Conservation (phyloP, 1,139 yeast genomes). For the Scheffersomyces titani region DNA sequence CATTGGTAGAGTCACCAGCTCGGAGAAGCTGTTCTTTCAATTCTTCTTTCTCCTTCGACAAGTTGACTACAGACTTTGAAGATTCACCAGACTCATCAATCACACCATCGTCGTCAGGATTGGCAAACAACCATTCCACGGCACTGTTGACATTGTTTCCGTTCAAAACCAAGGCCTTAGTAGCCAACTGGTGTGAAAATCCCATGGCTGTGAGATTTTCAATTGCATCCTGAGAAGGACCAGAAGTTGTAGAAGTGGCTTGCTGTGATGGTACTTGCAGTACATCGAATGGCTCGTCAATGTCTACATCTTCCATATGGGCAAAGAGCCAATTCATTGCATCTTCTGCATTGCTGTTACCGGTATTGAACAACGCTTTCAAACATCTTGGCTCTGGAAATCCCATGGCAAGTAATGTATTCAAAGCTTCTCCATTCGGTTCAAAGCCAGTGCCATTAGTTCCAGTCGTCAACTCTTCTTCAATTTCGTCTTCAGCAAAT, state of each 20-base stretch:
- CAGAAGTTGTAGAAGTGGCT: neutral
- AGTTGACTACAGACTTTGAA: slow-evolving; percentile 15
- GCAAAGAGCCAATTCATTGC: slow-evolving; percentile 92
- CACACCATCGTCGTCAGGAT: slow-evolving; percentile 68
- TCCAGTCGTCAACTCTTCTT: slow-evolving; percentile 20
- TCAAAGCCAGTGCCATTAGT: slow-evolving; percentile 30
- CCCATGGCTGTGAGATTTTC: slow-evolving; percentile 75
- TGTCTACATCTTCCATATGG: slow-evolving; percentile 82
- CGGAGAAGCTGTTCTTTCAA: slow-evolving; percentile 14
- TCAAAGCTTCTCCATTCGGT: slow-evolving; percentile 59
- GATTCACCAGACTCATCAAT: slow-evolving; percentile 16
- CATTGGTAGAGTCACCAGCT: slow-evolving; percentile 4
- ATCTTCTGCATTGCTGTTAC: slow-evolving; percentile 65
- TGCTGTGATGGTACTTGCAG: slow-evolving; percentile 3
- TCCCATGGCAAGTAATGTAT: slow-evolving; percentile 77
- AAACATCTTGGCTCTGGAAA: slow-evolving; percentile 68
- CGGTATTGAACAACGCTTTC: slow-evolving; percentile 72
- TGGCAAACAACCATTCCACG: slow-evolving; percentile 83
- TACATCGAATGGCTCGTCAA: slow-evolving; percentile 59
- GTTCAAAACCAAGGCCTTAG: slow-evolving; percentile 65
- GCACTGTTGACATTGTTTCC: slow-evolving; percentile 69
- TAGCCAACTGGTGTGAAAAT: slow-evolving; percentile 60
- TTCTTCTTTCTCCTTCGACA: slow-evolving; percentile 22
- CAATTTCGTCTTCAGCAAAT: slow-evolving; percentile 41
- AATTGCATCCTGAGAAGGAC: slow-evolving; percentile 42